Conservation (phyloP, 345 rosid species). For the Euphorbia peplus region DNA sequence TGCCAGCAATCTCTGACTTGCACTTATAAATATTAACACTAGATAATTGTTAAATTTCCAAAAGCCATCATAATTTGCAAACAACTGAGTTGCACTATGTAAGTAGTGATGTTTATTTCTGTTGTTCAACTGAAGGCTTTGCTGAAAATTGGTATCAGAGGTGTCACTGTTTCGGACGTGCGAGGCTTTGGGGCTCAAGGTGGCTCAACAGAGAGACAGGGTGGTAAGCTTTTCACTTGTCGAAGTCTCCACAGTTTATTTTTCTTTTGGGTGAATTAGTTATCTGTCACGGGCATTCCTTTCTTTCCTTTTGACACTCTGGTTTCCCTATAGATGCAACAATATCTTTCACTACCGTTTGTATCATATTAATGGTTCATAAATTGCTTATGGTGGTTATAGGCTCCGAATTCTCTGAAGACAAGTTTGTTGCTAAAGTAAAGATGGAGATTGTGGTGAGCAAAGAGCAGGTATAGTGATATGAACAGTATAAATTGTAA, state of each 20-base stretch:
- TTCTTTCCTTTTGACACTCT: background rate
- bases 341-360: background rate
- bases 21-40: background rate
- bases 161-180: slow-evolving; percentile 88
- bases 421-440: slow-evolving; percentile 81
- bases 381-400: slow-evolving; percentile 14
- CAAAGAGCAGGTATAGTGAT: slow-evolving; percentile 62
- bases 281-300: background rate
- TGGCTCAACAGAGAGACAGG: slow-evolving; percentile 79
- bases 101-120: slow-evolving; percentile 14
- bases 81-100: background rate
- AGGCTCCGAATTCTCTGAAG: slow-evolving; percentile 93
- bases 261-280: background rate
- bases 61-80: background rate
- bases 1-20: background rate
- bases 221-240: slow-evolving; percentile 45
- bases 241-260: background rate
- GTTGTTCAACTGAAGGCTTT: slow-evolving; percentile 44
- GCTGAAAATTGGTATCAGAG: slow-evolving; percentile 75
- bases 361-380: background rate
- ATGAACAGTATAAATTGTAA: slow-evolving; percentile 3
- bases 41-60: slow-evolving; percentile 3
- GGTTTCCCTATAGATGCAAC: background rate
- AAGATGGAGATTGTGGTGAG: slow-evolving; percentile 86
- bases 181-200: slow-evolving; percentile 91